Percentiles rank a stretch among this genome's conserved stretches.
Evolutionary conservation across 2,329 filamentous ascomycete species (phyloP).

Genomic region (Alternaria sp.): DNA sequence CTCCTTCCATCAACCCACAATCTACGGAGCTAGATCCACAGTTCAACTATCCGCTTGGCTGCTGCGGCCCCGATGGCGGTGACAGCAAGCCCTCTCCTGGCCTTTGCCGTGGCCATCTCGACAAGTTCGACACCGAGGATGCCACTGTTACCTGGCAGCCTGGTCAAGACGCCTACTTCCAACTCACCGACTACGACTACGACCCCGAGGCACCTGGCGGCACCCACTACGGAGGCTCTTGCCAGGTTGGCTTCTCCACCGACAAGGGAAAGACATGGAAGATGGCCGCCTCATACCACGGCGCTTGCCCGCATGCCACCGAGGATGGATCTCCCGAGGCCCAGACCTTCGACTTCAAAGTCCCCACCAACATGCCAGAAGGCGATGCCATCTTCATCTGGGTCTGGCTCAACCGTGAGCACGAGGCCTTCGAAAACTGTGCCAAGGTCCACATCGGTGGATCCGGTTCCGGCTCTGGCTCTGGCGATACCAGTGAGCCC

Average conservation of each 20-base stretch:
- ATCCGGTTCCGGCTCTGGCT: constrained; percentile 23
- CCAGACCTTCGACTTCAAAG: constrained; percentile 55
- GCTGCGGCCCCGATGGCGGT: constrained; percentile 51
- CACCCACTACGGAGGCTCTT: constrained; percentile 57
- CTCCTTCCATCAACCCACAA: constrained; percentile 52
- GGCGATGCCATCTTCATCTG: constrained; percentile 55
- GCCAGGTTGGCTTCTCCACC: constrained; percentile 55
- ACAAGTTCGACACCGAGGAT: constrained; percentile 52
- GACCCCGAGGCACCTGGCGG: constrained; percentile 36
- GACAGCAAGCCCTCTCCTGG: constrained; percentile 37
- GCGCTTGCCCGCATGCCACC: constrained; percentile 54
- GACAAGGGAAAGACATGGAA: constrained; percentile 55
- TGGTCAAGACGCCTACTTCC: constrained; percentile 52
- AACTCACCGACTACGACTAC: constrained; percentile 44
- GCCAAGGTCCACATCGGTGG: constrained; percentile 52
- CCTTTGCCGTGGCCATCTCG: constrained; percentile 54
- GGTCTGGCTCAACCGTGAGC: constrained; percentile 58
- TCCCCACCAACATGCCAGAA: constrained; percentile 52
- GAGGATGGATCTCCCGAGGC: constrained; percentile 47
- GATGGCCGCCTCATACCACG: constrained; percentile 55
- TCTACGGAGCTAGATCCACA: constrained; percentile 27
- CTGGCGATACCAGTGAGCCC: constrained; percentile 9
- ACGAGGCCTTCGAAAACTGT: constrained; percentile 56
- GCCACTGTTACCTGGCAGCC: constrained; percentile 54
- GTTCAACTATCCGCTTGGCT: constrained; percentile 55